A percentile compares a stretch with the other conserved stretches of the same genome.
These are phyloP conservation scores for Rhinocladiella similis DNA, from an alignment of 2,329 filamentous ascomycete genomes.

Conservation along the genomic window DNA sequence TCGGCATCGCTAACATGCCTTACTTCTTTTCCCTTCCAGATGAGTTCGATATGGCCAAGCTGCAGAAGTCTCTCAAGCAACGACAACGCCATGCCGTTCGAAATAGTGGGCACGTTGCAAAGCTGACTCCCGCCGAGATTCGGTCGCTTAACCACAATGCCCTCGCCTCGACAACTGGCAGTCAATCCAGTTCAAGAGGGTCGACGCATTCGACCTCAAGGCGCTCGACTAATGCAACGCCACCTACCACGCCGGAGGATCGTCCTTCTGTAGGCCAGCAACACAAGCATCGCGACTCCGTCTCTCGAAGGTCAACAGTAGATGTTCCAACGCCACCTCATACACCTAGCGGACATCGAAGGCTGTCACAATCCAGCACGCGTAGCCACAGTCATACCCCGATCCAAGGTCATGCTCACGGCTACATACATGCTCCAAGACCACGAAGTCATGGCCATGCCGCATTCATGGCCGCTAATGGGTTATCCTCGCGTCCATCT, in stretches of 20 bases:
- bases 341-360: conserved; percentile 21
- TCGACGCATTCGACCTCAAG: conserved; percentile 15
- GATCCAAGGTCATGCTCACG: conserved; percentile 10
- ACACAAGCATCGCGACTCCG: conserved; percentile 8
- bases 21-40: conserved; percentile 15
- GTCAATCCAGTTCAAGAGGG: conserved; percentile 22
- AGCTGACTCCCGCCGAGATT: conserved; percentile 29
- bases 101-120: conserved; percentile 25
- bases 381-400: conserved; percentile 12
- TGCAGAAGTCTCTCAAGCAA: conserved; percentile 29
- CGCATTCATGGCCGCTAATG: conserved; percentile 19
- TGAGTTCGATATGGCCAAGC: conserved; percentile 30
- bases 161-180: conserved; percentile 21
- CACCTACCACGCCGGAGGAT: conserved; percentile 23
- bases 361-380: conserved; percentile 21
- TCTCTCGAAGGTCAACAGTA: conserved; percentile 15
- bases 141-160: conserved; percentile 28
- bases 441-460: conserved; percentile 24
- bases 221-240: conserved; percentile 21
- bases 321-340: conserved; percentile 24
- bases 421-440: conserved; percentile 24
- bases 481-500: conserved; percentile 23
- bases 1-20: conserved; percentile 13
- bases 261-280: conserved; percentile 2
- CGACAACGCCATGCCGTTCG: conserved; percentile 22